These are phyloP conservation scores for Clitoria ternatea DNA, from an alignment of 306 rosid genomes.

Conservation along the genomic window DNA sequence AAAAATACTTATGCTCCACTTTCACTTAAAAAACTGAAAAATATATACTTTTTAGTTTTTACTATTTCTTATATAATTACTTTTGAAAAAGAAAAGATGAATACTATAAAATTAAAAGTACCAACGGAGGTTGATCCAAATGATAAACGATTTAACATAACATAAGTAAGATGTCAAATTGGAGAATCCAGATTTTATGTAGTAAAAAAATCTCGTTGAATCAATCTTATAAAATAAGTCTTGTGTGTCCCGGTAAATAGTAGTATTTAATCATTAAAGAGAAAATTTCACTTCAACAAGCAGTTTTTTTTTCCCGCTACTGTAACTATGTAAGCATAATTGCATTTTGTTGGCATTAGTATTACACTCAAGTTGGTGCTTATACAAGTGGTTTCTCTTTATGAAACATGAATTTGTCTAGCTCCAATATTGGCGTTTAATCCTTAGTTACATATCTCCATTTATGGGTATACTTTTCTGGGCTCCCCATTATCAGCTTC, in stretches of 20 bases:
- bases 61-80: no score
- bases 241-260: background rate
- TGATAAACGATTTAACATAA: no score
- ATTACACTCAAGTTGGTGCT: constrained; percentile 24
- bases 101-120: no score
- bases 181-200: no score
- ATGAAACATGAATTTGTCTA: constrained; percentile 25
- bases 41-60: no score
- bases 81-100: no score
- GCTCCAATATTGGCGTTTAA: constrained; percentile 17
- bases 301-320: background rate
- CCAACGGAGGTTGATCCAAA: no score
- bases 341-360: constrained; percentile 17
- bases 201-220: no score
- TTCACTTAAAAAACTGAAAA: no score
- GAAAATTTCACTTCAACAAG: constrained; percentile 18
- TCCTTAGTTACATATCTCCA: constrained; percentile 18
- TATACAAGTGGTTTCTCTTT: constrained; percentile 28
- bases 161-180: no score
- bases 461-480: background rate
- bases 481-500: constrained; percentile 6
- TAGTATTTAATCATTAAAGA: constrained; percentile 9
- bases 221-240: no score
- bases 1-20: no score
- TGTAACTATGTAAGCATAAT: background rate